Base-by-base conservation (phyloP, 768 basidiomycete species). In the Phaffia tasmanica region DNA sequence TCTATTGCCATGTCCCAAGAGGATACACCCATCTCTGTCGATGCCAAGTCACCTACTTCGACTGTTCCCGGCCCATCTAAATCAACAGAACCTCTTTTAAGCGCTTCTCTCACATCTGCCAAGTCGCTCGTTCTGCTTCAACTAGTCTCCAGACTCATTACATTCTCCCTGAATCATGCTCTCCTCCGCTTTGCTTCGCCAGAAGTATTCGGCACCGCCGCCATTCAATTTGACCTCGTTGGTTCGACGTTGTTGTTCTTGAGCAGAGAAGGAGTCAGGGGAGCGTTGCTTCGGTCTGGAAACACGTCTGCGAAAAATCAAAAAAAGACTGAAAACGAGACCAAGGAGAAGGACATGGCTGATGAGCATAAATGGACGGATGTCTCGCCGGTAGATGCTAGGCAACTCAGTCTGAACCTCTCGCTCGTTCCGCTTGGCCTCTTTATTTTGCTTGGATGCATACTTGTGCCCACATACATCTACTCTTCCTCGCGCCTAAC, bases 161-260 rank as follows among this genome's bases (percentile, higher is more conserved):
- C 95, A 0, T 99, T 95, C 75, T 74, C 80, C 5, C 81, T 99
- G 29, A 98, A 98, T 76, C 93, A 95, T 76, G 82, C 83, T 0
- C 81, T 97, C 16, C 80, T 97, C 50, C 85, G 90, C 0, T 80
- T 92, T 32, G 85, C 87, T 1, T 85, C 89, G 0, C 92, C 93
- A 0, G 82, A 83, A 46, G 86, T 86, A 18, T 93, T 89, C 74
- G 81, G 94, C 14, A 91, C 88, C 0, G 91, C 89, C 19, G 84
- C 90, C 0, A 87, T 99, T 69, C 93, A 95, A 72, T 91, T 98
- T 76, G 95, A 98, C 74, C 83, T 97, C 30, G 74, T 98, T 29
- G 81, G 88, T 56, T 88, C 86, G 71, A 91, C 91, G 15, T 88
- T 93, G 72, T 80, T 98, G 54, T 97, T 98, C 75, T 80, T 98